Evolutionary conservation across 2,329 filamentous ascomycete genomes (phyloP).

Genomic region (Claviceps humidiphila): DNA sequence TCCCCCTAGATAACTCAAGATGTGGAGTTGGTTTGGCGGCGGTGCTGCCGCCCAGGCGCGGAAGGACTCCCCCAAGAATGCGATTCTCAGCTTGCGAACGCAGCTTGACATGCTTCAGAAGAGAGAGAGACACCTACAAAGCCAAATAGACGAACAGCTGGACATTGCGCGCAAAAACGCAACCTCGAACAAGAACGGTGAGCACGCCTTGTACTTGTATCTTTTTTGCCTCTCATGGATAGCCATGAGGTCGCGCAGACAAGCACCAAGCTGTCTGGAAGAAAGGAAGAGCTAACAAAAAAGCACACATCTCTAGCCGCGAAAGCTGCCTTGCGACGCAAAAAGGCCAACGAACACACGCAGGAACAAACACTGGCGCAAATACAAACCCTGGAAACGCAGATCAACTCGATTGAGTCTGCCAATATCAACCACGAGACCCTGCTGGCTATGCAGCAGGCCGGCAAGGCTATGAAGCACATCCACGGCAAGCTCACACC

Average conservation of each 20-base stretch:
- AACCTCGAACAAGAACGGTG: conserved; percentile 77
- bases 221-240: too few relatives aligned
- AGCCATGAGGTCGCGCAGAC: too few relatives aligned
- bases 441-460: conserved; percentile 83
- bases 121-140: conserved; percentile 80
- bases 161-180: conserved; percentile 79
- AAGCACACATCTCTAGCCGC: conserved; percentile 46
- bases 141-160: conserved; percentile 88
- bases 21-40: conserved; percentile 89
- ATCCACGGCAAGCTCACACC: conserved; percentile 87
- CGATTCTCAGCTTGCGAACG: conserved; percentile 73
- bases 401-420: conserved; percentile 93
- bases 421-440: conserved; percentile 99
- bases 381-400: conserved; percentile 83
- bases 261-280: too few relatives aligned
- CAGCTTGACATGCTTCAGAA: conserved; percentile 98
- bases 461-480: conserved; percentile 77
- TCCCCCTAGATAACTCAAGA: conserved; percentile 19
- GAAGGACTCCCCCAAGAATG: conserved; percentile 93
- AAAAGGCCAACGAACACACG: conserved; percentile 87
- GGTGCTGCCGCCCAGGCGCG: conserved; percentile 65
- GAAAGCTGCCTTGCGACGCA: conserved; percentile 78
- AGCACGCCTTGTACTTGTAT: conserved; percentile 14
- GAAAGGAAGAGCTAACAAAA: conserved; percentile 10
- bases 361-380: conserved; percentile 83